Percentiles rank a stretch among this genome's conserved stretches.
Conservation (phyloP, 495 filamentous ascomycete species). For the Hypoxylon rickii region DNA sequence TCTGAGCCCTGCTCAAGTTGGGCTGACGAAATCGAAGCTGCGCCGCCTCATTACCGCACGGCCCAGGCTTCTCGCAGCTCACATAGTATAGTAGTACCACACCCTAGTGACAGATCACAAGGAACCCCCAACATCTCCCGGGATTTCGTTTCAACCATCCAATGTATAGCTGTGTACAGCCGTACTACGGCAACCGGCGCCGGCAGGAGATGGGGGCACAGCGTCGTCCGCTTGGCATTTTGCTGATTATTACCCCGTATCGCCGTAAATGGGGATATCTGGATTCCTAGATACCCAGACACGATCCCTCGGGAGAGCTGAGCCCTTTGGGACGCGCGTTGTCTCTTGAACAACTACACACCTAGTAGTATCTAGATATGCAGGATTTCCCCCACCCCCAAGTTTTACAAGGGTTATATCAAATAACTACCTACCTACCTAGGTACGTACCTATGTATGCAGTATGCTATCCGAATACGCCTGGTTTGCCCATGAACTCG, state of each 20-base stretch:
- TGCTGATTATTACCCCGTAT: no score
- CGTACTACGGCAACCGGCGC: no score
- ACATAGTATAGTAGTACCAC: no score
- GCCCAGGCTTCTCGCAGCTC: slow-evolving; percentile 4
- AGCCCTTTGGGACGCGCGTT: slow-evolving; percentile 32
- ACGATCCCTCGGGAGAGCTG: background rate
- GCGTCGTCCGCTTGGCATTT: slow-evolving; percentile 9
- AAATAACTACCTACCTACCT: no score
- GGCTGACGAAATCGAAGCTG: slow-evolving; percentile 13
- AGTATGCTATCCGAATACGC: no score
- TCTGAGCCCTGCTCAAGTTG: slow-evolving; percentile 9
- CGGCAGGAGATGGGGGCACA: slow-evolving; percentile 14
- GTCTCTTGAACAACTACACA: background rate
- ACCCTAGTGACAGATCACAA: slow-evolving; percentile 31
- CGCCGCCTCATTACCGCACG: slow-evolving; percentile 18
- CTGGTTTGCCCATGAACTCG: no score
- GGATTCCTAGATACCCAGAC: no score
- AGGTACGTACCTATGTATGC: no score
- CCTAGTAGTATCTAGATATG: background rate
- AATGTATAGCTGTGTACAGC: slow-evolving; percentile 12
- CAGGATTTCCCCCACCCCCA: no score
- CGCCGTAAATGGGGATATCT: no score
- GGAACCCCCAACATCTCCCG: slow-evolving; percentile 7
- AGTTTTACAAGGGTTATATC: no score
- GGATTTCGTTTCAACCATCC: slow-evolving; percentile 22